Evolutionary conservation across 306 rosid genomes (phyloP), one percentile per base, ranked within the genome.

Genomic region (Corylus avellana): DNA sequence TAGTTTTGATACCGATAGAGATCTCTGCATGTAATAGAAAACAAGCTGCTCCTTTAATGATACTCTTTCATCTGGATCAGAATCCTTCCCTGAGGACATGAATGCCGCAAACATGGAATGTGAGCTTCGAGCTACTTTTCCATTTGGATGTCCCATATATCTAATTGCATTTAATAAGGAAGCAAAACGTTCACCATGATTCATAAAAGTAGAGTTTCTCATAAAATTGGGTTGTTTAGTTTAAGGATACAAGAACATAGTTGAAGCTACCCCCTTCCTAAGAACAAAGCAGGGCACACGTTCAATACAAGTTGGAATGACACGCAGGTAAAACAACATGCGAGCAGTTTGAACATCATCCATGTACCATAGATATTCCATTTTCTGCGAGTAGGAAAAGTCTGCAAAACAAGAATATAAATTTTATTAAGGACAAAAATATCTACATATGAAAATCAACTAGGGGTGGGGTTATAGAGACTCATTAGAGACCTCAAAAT

Each of bases 271-370:
- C 70, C 78, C 77, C 80, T 86, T 83, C 63, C 87, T 80, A 73
- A 92, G 90, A 48, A 87, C 83, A 78, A 54, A 82, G 79, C 87
- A 82, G n/a, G 97, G 95, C 85, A 94, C 74, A 61, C 73, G 82
- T 78, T 88, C 97, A 18, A 88, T 76, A 84, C 88, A 94, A 80
- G 97, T 92, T 78, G 97, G 93, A 81, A 91, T 85, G 75, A 94
- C 92, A 78, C 98, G 92, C 42, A 92, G 77, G 83, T 84, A 91
- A 87, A 92, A 92, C 82, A 94, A 84, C 82, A 92, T 68, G 3
- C 92, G 95, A 35, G 97, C 91, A 68, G 97, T 94, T 82, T 92
- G 98, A 75, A 94, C 98, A 85, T 90, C 92, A 77, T 92, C 97
- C 81, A 75, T 83, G 61, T 86, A 85, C 98, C 98, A 94, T 13